These are phyloP conservation scores for Epichloe coenophiala DNA, from an alignment of 2,329 filamentous ascomycete genomes.

Conservation along the genomic window DNA sequence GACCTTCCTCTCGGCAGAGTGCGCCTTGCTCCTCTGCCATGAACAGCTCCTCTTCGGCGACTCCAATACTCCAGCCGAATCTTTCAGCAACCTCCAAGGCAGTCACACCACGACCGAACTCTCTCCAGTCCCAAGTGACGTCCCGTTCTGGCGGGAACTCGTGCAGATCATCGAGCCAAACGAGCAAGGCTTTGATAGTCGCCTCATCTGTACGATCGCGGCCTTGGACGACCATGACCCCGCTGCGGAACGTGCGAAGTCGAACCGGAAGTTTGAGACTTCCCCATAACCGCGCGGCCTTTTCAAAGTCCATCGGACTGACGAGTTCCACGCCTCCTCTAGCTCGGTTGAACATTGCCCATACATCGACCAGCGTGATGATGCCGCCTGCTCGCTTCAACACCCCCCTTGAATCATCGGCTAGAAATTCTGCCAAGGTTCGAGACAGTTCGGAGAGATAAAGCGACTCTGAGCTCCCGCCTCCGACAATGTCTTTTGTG, in stretches of 20 bases:
- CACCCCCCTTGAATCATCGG: slow-evolving; percentile 68
- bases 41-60: slow-evolving; percentile 87
- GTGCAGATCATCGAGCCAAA: slow-evolving; percentile 67
- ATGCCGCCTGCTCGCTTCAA: slow-evolving; percentile 73
- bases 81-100: slow-evolving; percentile 77
- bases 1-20: slow-evolving; percentile 78
- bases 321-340: slow-evolving; percentile 89
- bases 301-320: slow-evolving; percentile 81
- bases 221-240: slow-evolving; percentile 85
- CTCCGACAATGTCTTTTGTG: slow-evolving; percentile 78
- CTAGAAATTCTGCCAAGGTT: slow-evolving; percentile 78
- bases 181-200: slow-evolving; percentile 61
- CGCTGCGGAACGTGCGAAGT: slow-evolving; percentile 78
- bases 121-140: slow-evolving; percentile 59
- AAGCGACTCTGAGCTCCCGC: slow-evolving; percentile 60
- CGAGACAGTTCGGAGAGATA: slow-evolving; percentile 81
- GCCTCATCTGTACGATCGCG: slow-evolving; percentile 82
- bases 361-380: slow-evolving; percentile 78
- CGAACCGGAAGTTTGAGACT: slow-evolving; percentile 75
- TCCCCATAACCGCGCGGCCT: slow-evolving; percentile 80
- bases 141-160: slow-evolving; percentile 49
- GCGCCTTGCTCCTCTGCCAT: slow-evolving; percentile 90
- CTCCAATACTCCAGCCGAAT: slow-evolving; percentile 95
- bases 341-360: slow-evolving; percentile 89
- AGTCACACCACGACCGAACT: slow-evolving; percentile 75